Evolutionary conservation across 805 yeast species (phyloP), one percentile per base, ranked within the genome.

Genomic region (Wickerhamomyces tratensis): DNA sequence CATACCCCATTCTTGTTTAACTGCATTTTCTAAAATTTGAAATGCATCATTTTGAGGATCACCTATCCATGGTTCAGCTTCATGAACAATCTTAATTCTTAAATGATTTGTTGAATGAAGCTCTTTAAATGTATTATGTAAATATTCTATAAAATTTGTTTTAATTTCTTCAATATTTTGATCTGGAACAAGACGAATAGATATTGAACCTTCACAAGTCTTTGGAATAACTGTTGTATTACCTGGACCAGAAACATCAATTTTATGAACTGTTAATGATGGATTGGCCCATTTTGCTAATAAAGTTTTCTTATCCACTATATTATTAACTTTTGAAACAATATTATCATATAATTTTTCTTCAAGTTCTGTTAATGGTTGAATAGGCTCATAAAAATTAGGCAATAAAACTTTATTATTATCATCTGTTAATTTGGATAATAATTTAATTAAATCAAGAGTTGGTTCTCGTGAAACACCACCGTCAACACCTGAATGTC

Each of bases 401-500:
- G 94, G 93, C 7, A 89, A 69, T 26, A 61, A 54, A 7, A 84
- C 76, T 40, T 61, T 63, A 7, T 83, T 82, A 30, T 70, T 67
- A 41, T 76, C 78, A 46, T 65, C 63, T 34, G 79, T 75, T 42
- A 91, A 65, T 41, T 76, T 73, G 2, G 91, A 74, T 25, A 89
- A 63, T 14, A 91, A 54, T 41, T 80, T 82, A 36, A 89, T 72
- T 60, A 91, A 62, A 56, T 91, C 98, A 65, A 86, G 76, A 0
- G 94, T 80, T 2, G 98, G 97, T 53, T 91, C 98, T 44, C 83
- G 72, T 46, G 77, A 75, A 8, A 83, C 80, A 45, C 98, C 98
- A 41, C 98, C 98, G 63, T 88, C 94, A 9, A 93, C 93, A 47
- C 98, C 98, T 0, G 97, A 86, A 58, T 93, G 98, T 45, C 95